Base-by-base conservation (phyloP, 208 protist species). In the Histomonas meleagridis region DNA sequence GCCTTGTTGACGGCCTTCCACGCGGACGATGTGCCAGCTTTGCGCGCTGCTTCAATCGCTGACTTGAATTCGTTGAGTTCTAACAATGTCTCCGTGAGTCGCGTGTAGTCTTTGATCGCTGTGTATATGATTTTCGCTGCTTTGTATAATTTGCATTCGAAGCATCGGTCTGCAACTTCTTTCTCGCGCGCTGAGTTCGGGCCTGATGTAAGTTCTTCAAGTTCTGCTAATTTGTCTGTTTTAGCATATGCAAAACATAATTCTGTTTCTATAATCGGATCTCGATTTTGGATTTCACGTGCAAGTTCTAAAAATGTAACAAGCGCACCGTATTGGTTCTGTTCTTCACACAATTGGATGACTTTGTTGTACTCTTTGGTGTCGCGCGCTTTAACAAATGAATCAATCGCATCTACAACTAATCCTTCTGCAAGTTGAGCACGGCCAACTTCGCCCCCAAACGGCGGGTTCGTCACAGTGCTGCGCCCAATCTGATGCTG, bases 271-370 rank as follows among this genome's bases (percentile, higher is more conserved):
- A 99, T 98, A 48, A 92, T 72, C 55, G 94, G 78, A 90, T 98
- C 96, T 70, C 94, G 94, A 57, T 96, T 96, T 92, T 97, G 96
- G 76, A 51, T 86, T 93, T 96, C 95, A 90, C 98, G 96, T 10
- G 97, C 97, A 98, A 99, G 99, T 60, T 95, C 95, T 62, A 99
- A 96, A 96, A 97, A 99, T 90, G 96, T 96, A 93, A 99, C 97
- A n/a, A 99, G 95, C 86, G 97, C 96, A 23, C 96, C 95, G 94
- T 96, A 99, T 79, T 96, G 92, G 90, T 97, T 96, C n/a, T 93
- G 95, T 35, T 94, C 92, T 92, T 99, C 95, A 69, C 98, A 93
- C 21, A 95, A 96, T 0, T 94, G 86, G 49, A 98, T 98, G 23
- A 99, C 97, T 62, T 96, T 93, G 38, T 93, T 92, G 76, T 97